Percentiles rank a stretch among this genome's conserved stretches.
These are phyloP conservation scores for Dryas alaskensis DNA, from an alignment of 306 rosid genomes.

Conservation along the genomic window DNA sequence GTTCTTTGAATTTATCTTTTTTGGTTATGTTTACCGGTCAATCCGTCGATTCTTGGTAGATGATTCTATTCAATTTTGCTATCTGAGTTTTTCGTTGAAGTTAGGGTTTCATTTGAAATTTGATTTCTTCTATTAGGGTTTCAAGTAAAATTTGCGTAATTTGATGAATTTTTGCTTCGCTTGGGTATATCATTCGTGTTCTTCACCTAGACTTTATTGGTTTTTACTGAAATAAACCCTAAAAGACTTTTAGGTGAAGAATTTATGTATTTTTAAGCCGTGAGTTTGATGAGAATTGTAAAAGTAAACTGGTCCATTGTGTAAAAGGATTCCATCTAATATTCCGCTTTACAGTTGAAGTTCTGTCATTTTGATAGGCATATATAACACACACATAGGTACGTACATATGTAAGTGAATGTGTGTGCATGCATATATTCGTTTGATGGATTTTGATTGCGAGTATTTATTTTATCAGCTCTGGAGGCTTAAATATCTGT, in stretches of 20 bases:
- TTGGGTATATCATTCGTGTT: background rate
- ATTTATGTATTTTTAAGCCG: background rate
- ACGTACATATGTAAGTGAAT: background rate
- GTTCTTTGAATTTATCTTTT: background rate
- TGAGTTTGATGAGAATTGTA: too few relatives aligned
- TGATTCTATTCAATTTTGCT: background rate
- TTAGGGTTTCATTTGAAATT: conserved; percentile 18
- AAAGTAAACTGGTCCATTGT: too few relatives aligned
- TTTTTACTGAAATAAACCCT: background rate
- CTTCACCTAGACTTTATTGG: background rate
- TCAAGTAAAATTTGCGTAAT: background rate
- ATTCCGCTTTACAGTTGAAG: background rate
- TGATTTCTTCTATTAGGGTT: conserved; percentile 6
- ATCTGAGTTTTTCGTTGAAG: background rate
- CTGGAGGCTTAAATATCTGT: background rate
- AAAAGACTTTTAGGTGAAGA: background rate
- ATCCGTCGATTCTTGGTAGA: background rate
- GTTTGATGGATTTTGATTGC: background rate
- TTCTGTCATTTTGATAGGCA: background rate
- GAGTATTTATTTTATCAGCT: background rate
- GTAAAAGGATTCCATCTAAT: background rate
- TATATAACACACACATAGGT: background rate
- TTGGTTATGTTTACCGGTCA: background rate
- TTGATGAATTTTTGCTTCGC: background rate
- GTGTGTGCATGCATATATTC: background rate